Evolutionary conservation across 306 rosid species (phyloP), one percentile per base, ranked within the genome.

Genomic region (Comarum palustre): DNA sequence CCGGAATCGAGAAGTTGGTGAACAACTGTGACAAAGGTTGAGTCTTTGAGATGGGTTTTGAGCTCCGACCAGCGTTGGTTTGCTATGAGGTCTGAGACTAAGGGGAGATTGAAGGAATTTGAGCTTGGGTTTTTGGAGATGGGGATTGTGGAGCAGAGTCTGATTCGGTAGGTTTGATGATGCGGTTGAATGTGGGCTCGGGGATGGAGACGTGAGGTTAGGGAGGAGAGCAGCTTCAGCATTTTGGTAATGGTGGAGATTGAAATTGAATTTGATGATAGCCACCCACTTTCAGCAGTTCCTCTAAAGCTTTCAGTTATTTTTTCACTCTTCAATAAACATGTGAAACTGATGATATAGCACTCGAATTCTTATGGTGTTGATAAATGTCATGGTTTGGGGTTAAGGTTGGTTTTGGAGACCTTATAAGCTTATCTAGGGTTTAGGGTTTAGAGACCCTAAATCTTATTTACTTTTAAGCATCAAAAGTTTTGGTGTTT

Each of bases 11-110:
- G 69, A 71, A 93, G 81, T 24, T 81, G 90, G 48, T 82, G 90
- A 32, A 90, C 79, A 83, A 86, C 74, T 31, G 63, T n/a, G 45
- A 50, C 73, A 54, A 95, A 86, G 68, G 69, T 80, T 55, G 76
- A 83, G 59, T 60, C 46, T 72, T 69, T 73, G 51, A 93, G 76
- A 79, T 86, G 89, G 76, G 81, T 22, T 84, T 89, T 87, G 77
- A 93, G 89, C 77, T 83, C 81, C 32, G 86, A 84, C 98, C 98
- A 90, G 55, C 82, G 97, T 20, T 89, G 96, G 78, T 88, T 83
- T 66, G 82, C 83, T 79, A 93, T 83, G 74, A 90, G 79, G 75
- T 93, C 87, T 62, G 83, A 80, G 65, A 87, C 78, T 8, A 69
- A 31, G 6, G 75, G 64, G 39, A 78, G 55, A 69, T 47, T 65